These are phyloP conservation scores for Saccharomyces hybrid DNA, from an alignment of 1,139 yeast species.

Conservation along the genomic window DNA sequence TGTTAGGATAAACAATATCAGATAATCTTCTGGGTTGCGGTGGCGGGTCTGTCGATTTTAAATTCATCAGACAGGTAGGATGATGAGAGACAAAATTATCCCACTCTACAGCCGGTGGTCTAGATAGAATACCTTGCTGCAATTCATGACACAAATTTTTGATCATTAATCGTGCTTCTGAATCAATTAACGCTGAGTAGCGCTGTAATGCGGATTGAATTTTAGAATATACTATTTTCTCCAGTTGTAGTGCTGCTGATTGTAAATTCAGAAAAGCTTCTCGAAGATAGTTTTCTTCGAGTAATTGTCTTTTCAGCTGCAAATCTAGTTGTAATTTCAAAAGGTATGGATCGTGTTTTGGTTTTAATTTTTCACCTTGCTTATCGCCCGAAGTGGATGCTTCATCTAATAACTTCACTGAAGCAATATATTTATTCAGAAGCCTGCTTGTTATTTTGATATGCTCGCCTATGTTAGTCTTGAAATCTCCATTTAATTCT, in stretches of 20 bases:
- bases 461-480: conserved; percentile 26
- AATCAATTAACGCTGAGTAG: conserved; percentile 47
- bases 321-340: conserved; percentile 55
- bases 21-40: conserved; percentile 41
- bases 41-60: conserved; percentile 41
- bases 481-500: conserved; percentile 27
- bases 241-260: conserved; percentile 59
- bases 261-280: conserved; percentile 65
- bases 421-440: conserved; percentile 36
- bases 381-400: conserved; percentile 10
- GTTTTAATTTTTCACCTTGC: conserved; percentile 18
- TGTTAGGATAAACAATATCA: conserved; percentile 44
- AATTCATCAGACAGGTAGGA: conserved; percentile 34
- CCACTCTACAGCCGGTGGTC: conserved; percentile 62
- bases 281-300: conserved; percentile 59
- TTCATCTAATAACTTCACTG: conserved; percentile 29
- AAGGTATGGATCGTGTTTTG: conserved; percentile 54
- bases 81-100: conserved; percentile 57
- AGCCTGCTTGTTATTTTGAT: conserved; percentile 36
- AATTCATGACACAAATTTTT: conserved; percentile 53
- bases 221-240: conserved; percentile 57
- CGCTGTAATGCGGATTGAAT: conserved; percentile 50
- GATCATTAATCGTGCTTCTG: conserved; percentile 49
- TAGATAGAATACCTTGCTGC: conserved; percentile 52
- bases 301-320: conserved; percentile 57